Conservation (phyloP, 106 monocot species). For the Acorus gramineus region DNA sequence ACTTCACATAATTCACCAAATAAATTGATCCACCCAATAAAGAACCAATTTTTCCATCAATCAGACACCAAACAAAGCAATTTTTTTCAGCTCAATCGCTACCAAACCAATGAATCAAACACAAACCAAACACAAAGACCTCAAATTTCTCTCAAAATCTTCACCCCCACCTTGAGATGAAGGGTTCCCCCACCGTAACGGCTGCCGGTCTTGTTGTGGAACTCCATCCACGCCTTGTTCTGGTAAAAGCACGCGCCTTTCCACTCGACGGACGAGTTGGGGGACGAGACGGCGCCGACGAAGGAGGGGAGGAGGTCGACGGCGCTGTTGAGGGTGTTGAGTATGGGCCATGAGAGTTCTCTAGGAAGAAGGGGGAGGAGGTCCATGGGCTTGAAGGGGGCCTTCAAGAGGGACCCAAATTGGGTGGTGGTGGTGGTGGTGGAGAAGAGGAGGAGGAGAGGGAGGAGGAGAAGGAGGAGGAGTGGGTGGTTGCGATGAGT, state of each 20-base stretch:
- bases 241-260: conserved; percentile 69
- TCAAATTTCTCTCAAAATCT: neutral
- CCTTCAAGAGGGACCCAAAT: neutral
- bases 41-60: too few species aligned
- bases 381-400: conserved; percentile 20
- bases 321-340: conserved; percentile 24
- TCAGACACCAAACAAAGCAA: too few species aligned
- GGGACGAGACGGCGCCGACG: conserved; percentile 26
- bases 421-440: too few species aligned
- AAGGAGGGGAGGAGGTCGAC: conserved; percentile 32
- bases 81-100: too few species aligned
- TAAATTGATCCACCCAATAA: too few species aligned
- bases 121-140: too few species aligned
- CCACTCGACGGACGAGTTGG: conserved; percentile 25
- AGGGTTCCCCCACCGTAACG: conserved; percentile 53
- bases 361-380: conserved; percentile 37
- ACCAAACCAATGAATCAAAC: too few species aligned
- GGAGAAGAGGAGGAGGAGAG: too few species aligned
- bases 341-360: conserved; percentile 13
- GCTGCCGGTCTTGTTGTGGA: conserved; percentile 44
- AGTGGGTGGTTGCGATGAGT: too few species aligned
- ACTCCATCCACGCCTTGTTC: conserved; percentile 54
- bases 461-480: too few species aligned
- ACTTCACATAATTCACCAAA: too few species aligned
- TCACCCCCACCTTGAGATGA: conserved; percentile 41